These are phyloP conservation scores for Trichomonas vaginalis DNA, from an alignment of 208 protist genomes.

Conservation along the genomic window DNA sequence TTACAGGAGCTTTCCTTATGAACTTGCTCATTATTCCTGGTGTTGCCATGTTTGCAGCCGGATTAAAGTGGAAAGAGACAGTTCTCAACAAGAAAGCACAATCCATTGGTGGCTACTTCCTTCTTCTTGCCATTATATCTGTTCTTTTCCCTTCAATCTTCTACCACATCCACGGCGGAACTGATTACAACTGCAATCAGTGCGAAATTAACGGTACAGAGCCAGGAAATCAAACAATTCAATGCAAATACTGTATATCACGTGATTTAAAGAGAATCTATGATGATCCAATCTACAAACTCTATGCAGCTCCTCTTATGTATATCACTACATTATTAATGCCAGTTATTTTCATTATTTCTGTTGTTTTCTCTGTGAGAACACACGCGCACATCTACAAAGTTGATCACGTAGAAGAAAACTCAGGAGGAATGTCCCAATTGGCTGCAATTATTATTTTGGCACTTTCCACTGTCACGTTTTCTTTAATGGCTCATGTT, in stretches of 20 bases:
- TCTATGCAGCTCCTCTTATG: neutral
- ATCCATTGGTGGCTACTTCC: neutral
- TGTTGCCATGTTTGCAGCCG: neutral
- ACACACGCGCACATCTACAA: neutral
- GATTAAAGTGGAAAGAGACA: neutral
- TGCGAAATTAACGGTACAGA: neutral
- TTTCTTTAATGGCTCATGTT: conserved; percentile 4
- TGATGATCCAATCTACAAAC: neutral
- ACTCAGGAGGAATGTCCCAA: neutral
- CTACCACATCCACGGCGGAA: neutral
- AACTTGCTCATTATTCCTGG: conserved; percentile 6
- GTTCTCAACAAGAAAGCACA: neutral
- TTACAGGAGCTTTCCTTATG: conserved; percentile 11
- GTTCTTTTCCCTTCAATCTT: neutral
- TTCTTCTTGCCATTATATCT: neutral
- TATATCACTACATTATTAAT: neutral
- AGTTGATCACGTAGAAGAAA: neutral
- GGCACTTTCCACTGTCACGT: neutral
- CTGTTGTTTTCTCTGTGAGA: neutral
- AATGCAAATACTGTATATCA: neutral
- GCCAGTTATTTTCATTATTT: neutral
- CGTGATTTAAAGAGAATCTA: neutral
- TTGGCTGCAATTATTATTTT: neutral
- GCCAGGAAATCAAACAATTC: neutral
- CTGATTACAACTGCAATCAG: neutral